Conservation (phyloP, 148 eudicot genomes). For the Bassia scoparia region DNA sequence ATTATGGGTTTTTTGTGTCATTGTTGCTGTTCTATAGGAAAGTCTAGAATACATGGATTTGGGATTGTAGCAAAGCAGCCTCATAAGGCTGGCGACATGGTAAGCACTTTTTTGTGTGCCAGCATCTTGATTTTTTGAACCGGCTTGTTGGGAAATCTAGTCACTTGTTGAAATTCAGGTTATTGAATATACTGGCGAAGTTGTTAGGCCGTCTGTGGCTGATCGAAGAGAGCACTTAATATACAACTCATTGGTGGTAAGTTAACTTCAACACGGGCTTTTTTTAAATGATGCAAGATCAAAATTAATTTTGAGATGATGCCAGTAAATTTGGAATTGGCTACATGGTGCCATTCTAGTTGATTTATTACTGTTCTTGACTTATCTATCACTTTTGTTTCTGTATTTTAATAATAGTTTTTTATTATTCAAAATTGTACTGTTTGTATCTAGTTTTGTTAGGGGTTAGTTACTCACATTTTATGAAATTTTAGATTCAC, state of each 20-base stretch:
- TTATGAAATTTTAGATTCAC: no score
- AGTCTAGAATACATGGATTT: constrained; percentile 95
- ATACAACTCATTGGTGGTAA: constrained; percentile 91
- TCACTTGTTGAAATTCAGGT: constrained; percentile 42
- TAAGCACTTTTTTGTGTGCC: constrained; percentile 16
- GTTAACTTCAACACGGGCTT: constrained; percentile 18
- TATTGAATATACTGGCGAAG: constrained; percentile 89
- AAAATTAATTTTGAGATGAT: no score
- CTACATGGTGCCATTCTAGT: neutral
- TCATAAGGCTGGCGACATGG: constrained; percentile 98
- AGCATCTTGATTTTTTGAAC: neutral
- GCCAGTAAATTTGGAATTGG: no score
- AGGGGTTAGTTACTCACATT: no score
- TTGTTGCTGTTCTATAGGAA: constrained; percentile 46
- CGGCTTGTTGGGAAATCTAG: neutral
- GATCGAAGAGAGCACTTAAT: constrained; percentile 87
- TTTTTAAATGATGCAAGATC: neutral
- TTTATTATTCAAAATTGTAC: neutral
- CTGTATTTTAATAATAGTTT: neutral
- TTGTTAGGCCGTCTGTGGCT: constrained; percentile 85
- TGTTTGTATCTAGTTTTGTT: no score
- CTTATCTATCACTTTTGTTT: neutral
- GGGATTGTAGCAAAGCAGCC: constrained; percentile 87
- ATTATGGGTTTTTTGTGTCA: neutral
- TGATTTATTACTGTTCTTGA: neutral